Base-by-base conservation (phyloP, 2,329 filamentous ascomycete species). In the Arthroderma sp. region DNA sequence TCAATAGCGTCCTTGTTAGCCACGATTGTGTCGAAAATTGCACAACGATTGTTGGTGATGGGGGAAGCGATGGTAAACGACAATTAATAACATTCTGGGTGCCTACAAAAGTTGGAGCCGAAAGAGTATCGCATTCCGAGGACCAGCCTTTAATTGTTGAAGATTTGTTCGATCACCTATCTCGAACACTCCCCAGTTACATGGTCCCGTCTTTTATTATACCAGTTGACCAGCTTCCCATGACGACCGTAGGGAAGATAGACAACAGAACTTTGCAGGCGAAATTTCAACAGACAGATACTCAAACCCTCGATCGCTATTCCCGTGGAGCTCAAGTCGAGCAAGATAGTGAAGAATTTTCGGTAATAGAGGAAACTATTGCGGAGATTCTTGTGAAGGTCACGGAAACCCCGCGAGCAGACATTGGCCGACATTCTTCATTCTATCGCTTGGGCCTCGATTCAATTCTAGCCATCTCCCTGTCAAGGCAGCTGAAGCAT, bases 391-490 rank as follows among this genome's bases (percentile, higher is more conserved):
- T 93, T 5, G 66, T 74, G 0, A 53, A 68, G 4, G 64, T 72
- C 0, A 67, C 81, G 1, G 57, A 64, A 0, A 56, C 76, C 1
- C 56, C 73, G 0, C 46, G 56, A 3, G 53, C 58, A 1, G 62
- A 68, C 0, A 68, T 94, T 33, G 66, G 63, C 6, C 74, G 75
- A 30, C 80, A 79, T 64, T 81, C 78, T 0, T 86, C 86, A 0
- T 82, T 94, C 48, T 79, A 82, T 45, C 76, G 73, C n/a, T 61
- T 94, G 2, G 88, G 88, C 0, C 61, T 95, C 4, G 86, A 94
- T 58, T 94, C 87, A 0, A 77, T 94, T 28, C 83, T 81, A 5
- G 85, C 84, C 0, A 93, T 94, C 50, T 66, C 74, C 0, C 63
- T 93, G 6, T 75, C 82, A 0, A 77, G 71, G 44, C 56, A 61